These are phyloP conservation scores for Linnemannia hyalina DNA, from an alignment of 192 early-diverging fungal species.

Conservation along the genomic window DNA sequence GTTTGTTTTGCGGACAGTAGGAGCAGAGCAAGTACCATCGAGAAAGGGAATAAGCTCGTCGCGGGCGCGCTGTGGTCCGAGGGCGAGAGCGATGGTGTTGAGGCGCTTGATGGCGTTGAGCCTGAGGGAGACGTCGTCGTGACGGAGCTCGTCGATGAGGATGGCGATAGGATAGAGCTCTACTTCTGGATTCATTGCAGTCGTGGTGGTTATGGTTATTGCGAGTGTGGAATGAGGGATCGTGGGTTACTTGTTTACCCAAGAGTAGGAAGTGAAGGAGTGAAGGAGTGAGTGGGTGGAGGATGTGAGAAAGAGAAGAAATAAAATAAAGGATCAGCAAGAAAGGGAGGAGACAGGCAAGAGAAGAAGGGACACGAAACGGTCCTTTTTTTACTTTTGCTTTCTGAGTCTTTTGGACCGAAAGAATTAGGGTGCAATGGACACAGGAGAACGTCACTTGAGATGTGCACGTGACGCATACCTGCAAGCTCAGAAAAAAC, in stretches of 20 bases:
- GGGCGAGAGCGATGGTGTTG: conserved; percentile 88
- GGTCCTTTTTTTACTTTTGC: neutral
- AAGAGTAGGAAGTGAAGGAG: neutral
- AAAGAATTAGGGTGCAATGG: too few relatives aligned
- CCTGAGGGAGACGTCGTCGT: conserved; percentile 88
- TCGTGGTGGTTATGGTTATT: neutral
- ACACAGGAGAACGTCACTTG: too few relatives aligned
- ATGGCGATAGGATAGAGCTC: conserved; percentile 89
- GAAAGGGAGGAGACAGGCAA: neutral
- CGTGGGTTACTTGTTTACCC: neutral
- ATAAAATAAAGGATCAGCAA: neutral
- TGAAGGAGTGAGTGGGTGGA: neutral
- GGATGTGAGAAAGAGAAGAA: neutral
- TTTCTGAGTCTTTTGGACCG: neutral
- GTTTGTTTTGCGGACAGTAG: too few relatives aligned
- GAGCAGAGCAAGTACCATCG: conserved; percentile 74
- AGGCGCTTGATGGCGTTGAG: conserved; percentile 88
- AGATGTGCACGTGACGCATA: too few relatives aligned
- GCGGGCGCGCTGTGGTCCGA: conserved; percentile 94
- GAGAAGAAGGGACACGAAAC: neutral
- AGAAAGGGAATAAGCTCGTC: conserved; percentile 98
- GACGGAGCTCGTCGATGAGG: conserved; percentile 92
- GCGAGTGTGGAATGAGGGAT: neutral
- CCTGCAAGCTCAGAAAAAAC: too few relatives aligned
- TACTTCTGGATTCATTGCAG: conserved; percentile 55